Conservation (phyloP, 306 rosid genomes). For the Glycine latifolia region DNA sequence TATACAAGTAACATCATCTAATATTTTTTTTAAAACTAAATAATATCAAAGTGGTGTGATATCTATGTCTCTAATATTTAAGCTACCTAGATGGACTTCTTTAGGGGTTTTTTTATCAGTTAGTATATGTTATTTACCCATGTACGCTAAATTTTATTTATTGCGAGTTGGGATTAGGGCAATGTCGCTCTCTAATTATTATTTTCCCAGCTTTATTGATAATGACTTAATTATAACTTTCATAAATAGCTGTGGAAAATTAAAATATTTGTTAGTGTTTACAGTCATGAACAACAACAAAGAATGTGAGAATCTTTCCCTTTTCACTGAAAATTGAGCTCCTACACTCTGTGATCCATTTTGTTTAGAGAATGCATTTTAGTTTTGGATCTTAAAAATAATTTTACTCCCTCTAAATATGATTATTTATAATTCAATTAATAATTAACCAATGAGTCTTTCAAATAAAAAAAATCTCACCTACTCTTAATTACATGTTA, state of each 20-base stretch:
- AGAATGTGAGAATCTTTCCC: background rate
- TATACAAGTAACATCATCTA: too few relatives aligned
- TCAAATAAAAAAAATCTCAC: background rate
- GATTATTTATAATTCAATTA: too few relatives aligned
- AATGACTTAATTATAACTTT: background rate
- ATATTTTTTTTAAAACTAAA: too few relatives aligned
- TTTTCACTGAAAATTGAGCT: background rate
- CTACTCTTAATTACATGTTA: background rate
- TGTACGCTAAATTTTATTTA: too few relatives aligned
- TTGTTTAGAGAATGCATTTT: background rate
- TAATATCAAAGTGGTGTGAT: too few relatives aligned
- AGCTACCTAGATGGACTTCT: too few relatives aligned
- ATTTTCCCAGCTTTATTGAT: background rate
- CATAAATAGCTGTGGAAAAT: background rate
- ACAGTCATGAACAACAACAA: conserved; percentile 1
- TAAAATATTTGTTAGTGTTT: background rate
- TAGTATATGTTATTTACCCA: too few relatives aligned
- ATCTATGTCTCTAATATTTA: too few relatives aligned
- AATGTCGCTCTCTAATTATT: background rate
- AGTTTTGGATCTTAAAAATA: background rate
- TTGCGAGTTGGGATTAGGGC: background rate
- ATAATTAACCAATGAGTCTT: too few relatives aligned
- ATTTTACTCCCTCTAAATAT: too few relatives aligned
- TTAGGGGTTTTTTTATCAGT: too few relatives aligned
- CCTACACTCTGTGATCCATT: background rate